Conservation (phyloP, 805 yeast species). For the Candida tallmaniae region DNA sequence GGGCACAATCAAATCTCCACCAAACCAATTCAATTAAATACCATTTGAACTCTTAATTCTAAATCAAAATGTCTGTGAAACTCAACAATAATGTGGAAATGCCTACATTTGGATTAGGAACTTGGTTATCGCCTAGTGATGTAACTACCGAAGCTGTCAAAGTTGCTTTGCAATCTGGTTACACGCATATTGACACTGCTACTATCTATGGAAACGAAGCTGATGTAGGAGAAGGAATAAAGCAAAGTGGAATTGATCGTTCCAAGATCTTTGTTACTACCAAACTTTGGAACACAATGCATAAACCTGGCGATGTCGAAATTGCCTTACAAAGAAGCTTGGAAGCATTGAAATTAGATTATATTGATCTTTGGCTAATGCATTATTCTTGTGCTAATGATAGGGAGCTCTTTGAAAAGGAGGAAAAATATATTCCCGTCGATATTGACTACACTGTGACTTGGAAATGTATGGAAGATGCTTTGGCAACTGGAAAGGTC, state of each 20-base stretch:
- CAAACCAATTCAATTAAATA: no score
- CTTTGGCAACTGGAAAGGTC: conserved; percentile 52
- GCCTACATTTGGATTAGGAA: conserved; percentile 66
- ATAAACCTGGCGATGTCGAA: conserved; percentile 15
- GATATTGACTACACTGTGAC: conserved; percentile 60
- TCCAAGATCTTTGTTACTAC: conserved; percentile 75
- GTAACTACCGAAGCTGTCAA: conserved; percentile 35
- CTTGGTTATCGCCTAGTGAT: conserved; percentile 56
- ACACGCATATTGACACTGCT: conserved; percentile 72
- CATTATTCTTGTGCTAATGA: conserved; percentile 74
- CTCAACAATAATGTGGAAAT: conserved; percentile 56
- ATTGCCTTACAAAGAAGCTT: conserved; percentile 25
- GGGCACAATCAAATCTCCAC: no score
- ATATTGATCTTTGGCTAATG: conserved; percentile 57
- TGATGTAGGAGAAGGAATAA: conserved; percentile 65
- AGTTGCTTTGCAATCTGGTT: conserved; percentile 80
- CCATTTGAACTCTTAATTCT: neutral
- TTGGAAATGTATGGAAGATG: conserved; percentile 57
- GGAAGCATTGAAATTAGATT: conserved; percentile 43
- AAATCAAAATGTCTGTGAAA: conserved; percentile 1
- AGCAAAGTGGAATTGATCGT: conserved; percentile 65
- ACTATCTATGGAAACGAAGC: conserved; percentile 66
- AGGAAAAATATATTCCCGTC: conserved; percentile 17
- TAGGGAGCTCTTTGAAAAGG: conserved; percentile 20
- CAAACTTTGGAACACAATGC: conserved; percentile 78